Percentiles rank a stretch among this genome's conserved stretches.
These are phyloP conservation scores for Penicillium frequentans DNA, from an alignment of 2,329 filamentous ascomycete genomes.

Conservation along the genomic window DNA sequence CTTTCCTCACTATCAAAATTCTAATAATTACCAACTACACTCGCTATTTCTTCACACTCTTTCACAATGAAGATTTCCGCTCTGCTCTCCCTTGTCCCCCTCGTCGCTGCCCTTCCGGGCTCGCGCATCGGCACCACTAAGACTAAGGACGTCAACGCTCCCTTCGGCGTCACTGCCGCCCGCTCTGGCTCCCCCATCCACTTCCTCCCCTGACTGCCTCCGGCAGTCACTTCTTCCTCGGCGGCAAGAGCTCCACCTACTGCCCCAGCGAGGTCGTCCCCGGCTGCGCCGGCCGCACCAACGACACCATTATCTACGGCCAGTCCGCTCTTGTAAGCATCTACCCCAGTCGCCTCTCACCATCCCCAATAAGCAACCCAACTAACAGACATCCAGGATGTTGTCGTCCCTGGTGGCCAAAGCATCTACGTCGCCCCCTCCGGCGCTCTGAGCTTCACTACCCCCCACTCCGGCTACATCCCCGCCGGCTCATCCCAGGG, in stretches of 20 bases:
- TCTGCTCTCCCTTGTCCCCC: conserved; percentile 24
- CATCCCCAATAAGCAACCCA: conserved; percentile 18
- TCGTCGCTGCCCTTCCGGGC: conserved; percentile 24
- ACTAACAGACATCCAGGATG: conserved; percentile 33
- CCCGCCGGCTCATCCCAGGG: conserved; percentile 52
- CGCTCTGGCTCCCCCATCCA: conserved; percentile 52
- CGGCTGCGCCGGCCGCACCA: conserved; percentile 43
- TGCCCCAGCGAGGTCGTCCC: conserved; percentile 44
- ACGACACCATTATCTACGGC: conserved; percentile 47
- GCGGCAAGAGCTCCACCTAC: conserved; percentile 46
- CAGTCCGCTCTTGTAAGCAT: conserved; percentile 34
- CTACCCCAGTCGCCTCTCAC: not conserved
- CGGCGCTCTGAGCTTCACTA: conserved; percentile 58
- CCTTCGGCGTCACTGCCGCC: conserved; percentile 46
- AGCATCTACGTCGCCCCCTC: conserved; percentile 56
- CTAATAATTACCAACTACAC: conserved; percentile 1
- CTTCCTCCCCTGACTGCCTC: conserved; percentile 46
- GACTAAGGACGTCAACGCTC: conserved; percentile 8
- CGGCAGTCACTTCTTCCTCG: conserved; percentile 51
- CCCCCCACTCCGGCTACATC: conserved; percentile 54
- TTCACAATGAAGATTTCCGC: conserved; percentile 29
- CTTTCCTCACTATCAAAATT: not conserved
- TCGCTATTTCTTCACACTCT: conserved; percentile 1
- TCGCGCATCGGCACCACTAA: not conserved
- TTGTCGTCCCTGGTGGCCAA: conserved; percentile 63